Evolutionary conservation across 169 alveolate genomes (phyloP), one percentile per base, ranked within the genome.

Genomic region (Cryptosporidium canis): DNA sequence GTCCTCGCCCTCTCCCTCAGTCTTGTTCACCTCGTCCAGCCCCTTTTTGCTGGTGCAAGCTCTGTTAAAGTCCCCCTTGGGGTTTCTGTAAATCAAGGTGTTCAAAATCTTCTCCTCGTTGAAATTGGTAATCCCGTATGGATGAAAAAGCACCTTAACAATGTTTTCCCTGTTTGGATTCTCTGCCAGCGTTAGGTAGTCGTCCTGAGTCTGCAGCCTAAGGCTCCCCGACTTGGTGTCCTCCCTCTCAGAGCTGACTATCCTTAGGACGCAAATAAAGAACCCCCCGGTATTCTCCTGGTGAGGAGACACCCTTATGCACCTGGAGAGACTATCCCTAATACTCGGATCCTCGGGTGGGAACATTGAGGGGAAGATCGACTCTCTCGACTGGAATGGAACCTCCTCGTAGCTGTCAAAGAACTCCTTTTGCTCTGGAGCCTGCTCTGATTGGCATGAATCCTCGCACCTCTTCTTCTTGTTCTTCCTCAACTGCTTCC

Each of bases 251-350:
- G 45, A 35, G 16, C 14, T 51, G 9, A 44, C 3, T 39, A 63
- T 94, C 83, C 91, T 93, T 45, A 96, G 71, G 16, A 95, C 83
- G 18, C 98, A 95, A 18, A 96, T 92, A 90, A 94, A 96, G 83
- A 96, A 96, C 41, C 98, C 98, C 33, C 98, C 97, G 0, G 99
- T 95, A 85, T 97, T 95, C 90, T 94, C 87, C 87, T 95, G 97
- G 85, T 96, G 97, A 14, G 99, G 98, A 31, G 95, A 83, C 45
- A 96, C 93, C 66, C 99, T 92, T 82, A 95, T 91, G 64, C 98
- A 95, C 43, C 92, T 92, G 64, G 67, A 92, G 21, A 94, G 93
- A 39, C 90, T 94, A 48, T 90, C 67, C 51, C 21, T 61, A 18
- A 77, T 77, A 39, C 58, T 33, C 7, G n/a, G 61, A 31, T 90